phyloP scores from a whole-genome alignment of 345 rosid genomes.

The Salix purpurea region DNA sequence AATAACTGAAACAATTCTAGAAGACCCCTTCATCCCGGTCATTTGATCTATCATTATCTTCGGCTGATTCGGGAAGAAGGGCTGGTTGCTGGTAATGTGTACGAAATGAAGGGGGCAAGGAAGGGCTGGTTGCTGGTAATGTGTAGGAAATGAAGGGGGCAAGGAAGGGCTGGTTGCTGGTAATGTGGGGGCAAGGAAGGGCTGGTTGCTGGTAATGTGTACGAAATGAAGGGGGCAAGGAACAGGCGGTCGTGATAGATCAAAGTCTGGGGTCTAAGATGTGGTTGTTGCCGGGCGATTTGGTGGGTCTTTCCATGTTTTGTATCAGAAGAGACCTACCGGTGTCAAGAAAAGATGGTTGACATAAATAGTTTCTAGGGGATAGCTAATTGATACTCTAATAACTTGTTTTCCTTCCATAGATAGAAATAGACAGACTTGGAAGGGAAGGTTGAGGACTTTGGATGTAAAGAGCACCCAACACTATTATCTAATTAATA shows the following conservation, averaged over 20 bases:
- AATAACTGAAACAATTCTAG: no score
- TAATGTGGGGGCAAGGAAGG: background rate
- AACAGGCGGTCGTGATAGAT: slow-evolving; percentile 4
- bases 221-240: background rate
- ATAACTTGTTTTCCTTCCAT: background rate
- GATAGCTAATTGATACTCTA: slow-evolving; percentile 8
- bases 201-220: slow-evolving; percentile 4
- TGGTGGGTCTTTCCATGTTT: slow-evolving; percentile 50
- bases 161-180: background rate
- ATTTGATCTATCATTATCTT: background rate
- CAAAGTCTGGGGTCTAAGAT: slow-evolving; percentile 26
- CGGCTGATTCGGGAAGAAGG: background rate
- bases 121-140: background rate
- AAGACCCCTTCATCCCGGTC: slow-evolving; percentile 31
- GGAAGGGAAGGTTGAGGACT: background rate
- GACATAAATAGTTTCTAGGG: slow-evolving; percentile 17
- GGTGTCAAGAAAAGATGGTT: slow-evolving; percentile 7
- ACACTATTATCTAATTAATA: background rate
- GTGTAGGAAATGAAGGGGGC: slow-evolving; percentile 6
- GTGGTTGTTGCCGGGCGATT: slow-evolving; percentile 40
- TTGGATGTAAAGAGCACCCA: slow-evolving; percentile 9
- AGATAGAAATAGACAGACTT: background rate
- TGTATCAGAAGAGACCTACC: slow-evolving; percentile 37
- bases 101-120: background rate
- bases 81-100: slow-evolving; percentile 2